Base-by-base conservation (phyloP, 441 rosid genomes). In the Pelargonium myrrhifolium region DNA sequence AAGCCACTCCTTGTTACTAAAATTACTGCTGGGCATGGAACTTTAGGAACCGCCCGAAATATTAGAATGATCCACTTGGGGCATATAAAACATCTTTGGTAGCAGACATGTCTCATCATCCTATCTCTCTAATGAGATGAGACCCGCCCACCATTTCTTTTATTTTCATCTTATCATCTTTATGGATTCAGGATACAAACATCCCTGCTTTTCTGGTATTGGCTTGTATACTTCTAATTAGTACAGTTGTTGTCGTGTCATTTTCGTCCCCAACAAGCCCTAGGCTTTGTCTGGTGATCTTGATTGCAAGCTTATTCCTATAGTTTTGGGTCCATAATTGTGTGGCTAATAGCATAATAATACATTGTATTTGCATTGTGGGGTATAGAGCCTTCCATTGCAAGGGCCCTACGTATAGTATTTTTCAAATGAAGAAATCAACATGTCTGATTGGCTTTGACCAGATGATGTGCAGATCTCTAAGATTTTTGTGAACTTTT, bases 211-310 rank as follows among this genome's bases (percentile, higher is more conserved):
- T 78, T 73, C 67, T 66, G 45, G 62, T 66, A 62, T 55, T 68
- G 28, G 69, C 66, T 67, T 70, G 65, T 51, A 45, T 45, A 53
- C 18, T 61, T 65, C 35, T 71, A 28, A 43, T 71, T 64, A 66
- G 72, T 47, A 65, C 42, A 69, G 77, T 71, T 65, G 76, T 72
- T 76, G 59, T 49, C 20, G 6, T 62, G 78, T 73, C 81, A 24
- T 66, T 61, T 40, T 75, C 75, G 40, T 9, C 15, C 49, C 70
- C 55, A 26, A 24, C 68, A 12, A 67, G 58, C 56, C 56, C 56
- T 24, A 11, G 35, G 69, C 53, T 35, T 35, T 74, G 64, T 75
- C 40, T 55, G 65, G 66, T 68, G 69, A 55, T 75, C 65, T 70
- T 58, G 68, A 49, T 65, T 66, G 65, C 61, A 22, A 22, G 63